These are phyloP conservation scores for Candida verbasci DNA, from an alignment of 805 yeast genomes.

Conservation along the genomic window DNA sequence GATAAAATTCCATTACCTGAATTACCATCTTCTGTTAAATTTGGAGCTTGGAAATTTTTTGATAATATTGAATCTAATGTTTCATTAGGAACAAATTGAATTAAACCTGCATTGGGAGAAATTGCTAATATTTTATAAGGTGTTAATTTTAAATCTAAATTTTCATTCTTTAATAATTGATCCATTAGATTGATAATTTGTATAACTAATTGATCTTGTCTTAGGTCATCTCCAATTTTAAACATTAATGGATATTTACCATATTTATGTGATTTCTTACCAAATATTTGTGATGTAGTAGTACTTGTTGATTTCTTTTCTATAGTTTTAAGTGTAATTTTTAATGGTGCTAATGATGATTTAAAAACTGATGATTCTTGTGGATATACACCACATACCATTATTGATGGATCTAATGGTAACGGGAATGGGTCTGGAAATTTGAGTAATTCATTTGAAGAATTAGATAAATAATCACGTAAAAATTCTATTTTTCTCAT, in stretches of 20 bases:
- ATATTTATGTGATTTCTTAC: slow-evolving; percentile 23
- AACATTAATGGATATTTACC: slow-evolving; percentile 77
- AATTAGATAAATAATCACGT: slow-evolving; percentile 51
- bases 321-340: slow-evolving; percentile 67
- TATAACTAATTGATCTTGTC: slow-evolving; percentile 96
- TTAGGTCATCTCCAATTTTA: slow-evolving; percentile 90
- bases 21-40: neutral
- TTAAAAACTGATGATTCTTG: slow-evolving; percentile 85
- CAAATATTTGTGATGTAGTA: slow-evolving; percentile 28
- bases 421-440: slow-evolving; percentile 54
- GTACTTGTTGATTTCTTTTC: slow-evolving; percentile 14
- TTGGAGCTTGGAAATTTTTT: slow-evolving; percentile 13
- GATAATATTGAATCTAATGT: slow-evolving; percentile 77
- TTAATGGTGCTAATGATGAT: slow-evolving; percentile 84
- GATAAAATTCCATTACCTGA: slow-evolving; percentile 66
- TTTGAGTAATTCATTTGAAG: slow-evolving; percentile 34
- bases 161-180: slow-evolving; percentile 79
- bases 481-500: slow-evolving; percentile 69
- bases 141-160: slow-evolving; percentile 78
- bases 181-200: slow-evolving; percentile 93
- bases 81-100: slow-evolving; percentile 91
- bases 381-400: slow-evolving; percentile 71
- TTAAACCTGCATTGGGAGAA: slow-evolving; percentile 85
- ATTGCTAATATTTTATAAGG: slow-evolving; percentile 92
- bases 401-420: slow-evolving; percentile 80